Conservation (phyloP, 352 stramenopile genomes). For the Aphanomyces stellatus region DNA sequence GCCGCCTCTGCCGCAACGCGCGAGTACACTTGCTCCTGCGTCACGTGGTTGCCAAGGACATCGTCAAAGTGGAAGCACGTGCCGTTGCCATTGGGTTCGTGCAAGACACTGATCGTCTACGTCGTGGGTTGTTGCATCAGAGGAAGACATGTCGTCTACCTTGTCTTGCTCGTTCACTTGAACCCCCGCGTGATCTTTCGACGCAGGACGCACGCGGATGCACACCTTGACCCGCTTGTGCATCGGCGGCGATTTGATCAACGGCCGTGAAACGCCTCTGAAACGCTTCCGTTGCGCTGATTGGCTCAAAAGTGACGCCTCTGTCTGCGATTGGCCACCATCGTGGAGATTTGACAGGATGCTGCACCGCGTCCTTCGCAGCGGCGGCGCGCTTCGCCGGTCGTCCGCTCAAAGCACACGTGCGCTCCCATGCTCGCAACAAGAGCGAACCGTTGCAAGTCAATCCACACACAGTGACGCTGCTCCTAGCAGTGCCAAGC, state of each 20-base stretch:
- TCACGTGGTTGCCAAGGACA: constrained; percentile 33
- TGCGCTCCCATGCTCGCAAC: too few relatives aligned
- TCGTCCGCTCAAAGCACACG: too few relatives aligned
- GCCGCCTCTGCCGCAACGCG: constrained; percentile 39
- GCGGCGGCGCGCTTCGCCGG: neutral
- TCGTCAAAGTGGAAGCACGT: constrained; percentile 63
- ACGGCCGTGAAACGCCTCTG: neutral
- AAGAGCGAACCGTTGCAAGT: too few relatives aligned
- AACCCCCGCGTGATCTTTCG: constrained; percentile 25
- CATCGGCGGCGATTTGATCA: constrained; percentile 24
- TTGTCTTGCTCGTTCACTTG: constrained; percentile 39
- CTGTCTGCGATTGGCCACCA: neutral
- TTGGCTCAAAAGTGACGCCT: neutral
- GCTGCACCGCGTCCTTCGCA: neutral
- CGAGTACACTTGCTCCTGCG: constrained; percentile 46
- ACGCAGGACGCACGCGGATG: constrained; percentile 46
- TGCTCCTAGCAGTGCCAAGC: neutral
- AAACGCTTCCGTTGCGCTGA: neutral
- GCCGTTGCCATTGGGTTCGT: constrained; percentile 35
- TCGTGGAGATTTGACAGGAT: neutral
- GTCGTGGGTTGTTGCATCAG: neutral
- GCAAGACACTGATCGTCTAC: constrained; percentile 51
- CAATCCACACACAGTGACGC: too few relatives aligned
- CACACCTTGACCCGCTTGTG: constrained; percentile 66
- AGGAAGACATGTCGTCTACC: constrained; percentile 17